Percentiles rank a stretch among this genome's conserved stretches.
These are phyloP conservation scores for Neonectria magnoliae DNA, from an alignment of 2,329 filamentous ascomycete species.

Conservation along the genomic window DNA sequence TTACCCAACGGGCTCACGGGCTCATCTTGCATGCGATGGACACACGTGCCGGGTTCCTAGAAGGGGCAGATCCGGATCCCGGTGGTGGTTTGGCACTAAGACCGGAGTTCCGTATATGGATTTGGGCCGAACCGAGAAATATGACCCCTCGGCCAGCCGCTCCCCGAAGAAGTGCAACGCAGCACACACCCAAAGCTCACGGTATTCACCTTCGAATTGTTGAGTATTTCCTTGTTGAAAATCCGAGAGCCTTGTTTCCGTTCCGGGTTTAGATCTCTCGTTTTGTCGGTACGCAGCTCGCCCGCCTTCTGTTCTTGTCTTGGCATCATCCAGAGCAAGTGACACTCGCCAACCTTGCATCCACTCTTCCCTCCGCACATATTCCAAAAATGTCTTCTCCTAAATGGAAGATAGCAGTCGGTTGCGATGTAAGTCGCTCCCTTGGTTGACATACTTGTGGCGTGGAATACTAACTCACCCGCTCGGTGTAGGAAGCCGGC, in stretches of 20 bases:
- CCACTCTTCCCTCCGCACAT: slow-evolving; percentile 21
- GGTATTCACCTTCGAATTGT: slow-evolving; percentile 2
- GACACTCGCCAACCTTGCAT: slow-evolving; percentile 1
- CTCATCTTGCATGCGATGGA: neutral
- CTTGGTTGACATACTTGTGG: neutral
- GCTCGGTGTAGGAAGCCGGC: slow-evolving; percentile 70
- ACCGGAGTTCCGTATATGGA: slow-evolving; percentile 25
- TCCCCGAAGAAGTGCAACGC: neutral
- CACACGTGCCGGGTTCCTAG: slow-evolving; percentile 21
- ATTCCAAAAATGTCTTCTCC: slow-evolving; percentile 51
- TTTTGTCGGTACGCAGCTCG: neutral
- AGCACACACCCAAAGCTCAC: neutral
- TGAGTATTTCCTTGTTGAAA: neutral
- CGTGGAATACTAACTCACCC: neutral
- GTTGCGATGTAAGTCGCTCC: slow-evolving; percentile 59
- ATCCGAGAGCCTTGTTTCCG: neutral
- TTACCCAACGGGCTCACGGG: slow-evolving; percentile 9
- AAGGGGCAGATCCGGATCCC: slow-evolving; percentile 23
- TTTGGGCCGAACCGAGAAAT: slow-evolving; percentile 18
- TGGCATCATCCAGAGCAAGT: neutral
- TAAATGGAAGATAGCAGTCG: slow-evolving; percentile 63
- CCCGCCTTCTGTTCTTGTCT: neutral
- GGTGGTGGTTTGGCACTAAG: slow-evolving; percentile 19
- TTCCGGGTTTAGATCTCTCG: neutral
- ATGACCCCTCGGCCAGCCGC: slow-evolving; percentile 11